Percentiles rank a stretch among this genome's conserved stretches.
These are phyloP conservation scores for Aspergillus bombycis DNA, from an alignment of 2,329 filamentous ascomycete genomes.

Conservation along the genomic window DNA sequence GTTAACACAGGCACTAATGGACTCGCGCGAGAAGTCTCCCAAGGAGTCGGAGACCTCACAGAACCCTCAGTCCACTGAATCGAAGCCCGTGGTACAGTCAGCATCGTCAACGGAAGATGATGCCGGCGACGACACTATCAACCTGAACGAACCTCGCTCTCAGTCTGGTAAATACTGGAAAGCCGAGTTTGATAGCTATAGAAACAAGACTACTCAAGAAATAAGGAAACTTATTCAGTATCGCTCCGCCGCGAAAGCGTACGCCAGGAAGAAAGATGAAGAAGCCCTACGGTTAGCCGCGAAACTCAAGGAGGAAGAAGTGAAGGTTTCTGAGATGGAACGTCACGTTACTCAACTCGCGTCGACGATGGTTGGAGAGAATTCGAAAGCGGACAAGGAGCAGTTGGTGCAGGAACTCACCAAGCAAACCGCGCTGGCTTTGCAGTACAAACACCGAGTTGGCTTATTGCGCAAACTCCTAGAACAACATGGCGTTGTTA, in stretches of 20 bases:
- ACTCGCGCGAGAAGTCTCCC: slow-evolving; percentile 42
- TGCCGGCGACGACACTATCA: slow-evolving; percentile 53
- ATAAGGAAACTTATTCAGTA: slow-evolving; percentile 64
- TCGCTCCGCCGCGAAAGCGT: slow-evolving; percentile 61
- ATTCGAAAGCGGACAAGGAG: slow-evolving; percentile 39
- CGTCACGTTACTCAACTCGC: slow-evolving; percentile 46
- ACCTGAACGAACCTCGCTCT: slow-evolving; percentile 58
- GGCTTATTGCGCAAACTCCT: slow-evolving; percentile 40
- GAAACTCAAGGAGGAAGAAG: slow-evolving; percentile 56
- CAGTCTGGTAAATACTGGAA: slow-evolving; percentile 66
- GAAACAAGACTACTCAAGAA: slow-evolving; percentile 60
- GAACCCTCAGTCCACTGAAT: slow-evolving; percentile 17
- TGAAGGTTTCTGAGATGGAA: slow-evolving; percentile 49
- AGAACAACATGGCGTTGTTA: slow-evolving; percentile 44
- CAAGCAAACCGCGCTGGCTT: slow-evolving; percentile 47
- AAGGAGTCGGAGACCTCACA: slow-evolving; percentile 26
- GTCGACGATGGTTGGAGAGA: slow-evolving; percentile 40
- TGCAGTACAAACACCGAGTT: slow-evolving; percentile 50
- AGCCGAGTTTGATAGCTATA: slow-evolving; percentile 61
- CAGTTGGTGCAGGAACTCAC: slow-evolving; percentile 46
- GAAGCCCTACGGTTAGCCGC: slow-evolving; percentile 57
- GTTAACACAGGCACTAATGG: slow-evolving; percentile 44
- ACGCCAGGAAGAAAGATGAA: slow-evolving; percentile 61
- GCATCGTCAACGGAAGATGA: slow-evolving; percentile 30
- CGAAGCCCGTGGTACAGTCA: slow-evolving; percentile 19